A percentile compares a stretch with the other conserved stretches of the same genome.
Conservation (phyloP, 371 early-diverging fungal genomes). For the Nosema muscidifuracis region DNA sequence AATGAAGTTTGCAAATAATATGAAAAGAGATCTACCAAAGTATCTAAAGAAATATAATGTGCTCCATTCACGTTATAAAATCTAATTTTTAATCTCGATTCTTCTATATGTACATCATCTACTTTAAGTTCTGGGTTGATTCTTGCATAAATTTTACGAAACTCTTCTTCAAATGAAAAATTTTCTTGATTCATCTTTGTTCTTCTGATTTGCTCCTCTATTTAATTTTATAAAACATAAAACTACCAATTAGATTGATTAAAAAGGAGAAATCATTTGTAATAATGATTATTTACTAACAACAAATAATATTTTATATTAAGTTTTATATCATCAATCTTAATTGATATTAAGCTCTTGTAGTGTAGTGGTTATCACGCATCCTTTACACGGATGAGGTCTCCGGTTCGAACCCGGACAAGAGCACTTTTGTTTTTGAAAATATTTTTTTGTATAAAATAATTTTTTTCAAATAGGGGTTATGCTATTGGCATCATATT, state of each 20-base stretch:
- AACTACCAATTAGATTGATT: background rate
- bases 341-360: no score
- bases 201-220: background rate
- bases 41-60: background rate
- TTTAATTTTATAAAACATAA: background rate
- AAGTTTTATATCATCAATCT: no score
- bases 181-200: background rate
- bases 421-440: no score
- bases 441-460: background rate
- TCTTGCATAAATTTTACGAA: background rate
- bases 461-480: constrained; percentile 1
- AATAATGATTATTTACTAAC: no score
- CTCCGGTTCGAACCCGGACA: no score
- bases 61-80: background rate
- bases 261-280: background rate
- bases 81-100: background rate
- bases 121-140: background rate
- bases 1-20: background rate
- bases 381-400: no score
- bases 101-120: constrained; percentile 3
- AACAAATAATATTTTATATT: no score
- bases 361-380: no score
- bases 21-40: background rate
- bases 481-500: constrained; percentile 37
- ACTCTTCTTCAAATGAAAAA: constrained; percentile 6